Conservation (phyloP, 2,329 filamentous ascomycete species). For the Aureobasidium uvarum region DNA sequence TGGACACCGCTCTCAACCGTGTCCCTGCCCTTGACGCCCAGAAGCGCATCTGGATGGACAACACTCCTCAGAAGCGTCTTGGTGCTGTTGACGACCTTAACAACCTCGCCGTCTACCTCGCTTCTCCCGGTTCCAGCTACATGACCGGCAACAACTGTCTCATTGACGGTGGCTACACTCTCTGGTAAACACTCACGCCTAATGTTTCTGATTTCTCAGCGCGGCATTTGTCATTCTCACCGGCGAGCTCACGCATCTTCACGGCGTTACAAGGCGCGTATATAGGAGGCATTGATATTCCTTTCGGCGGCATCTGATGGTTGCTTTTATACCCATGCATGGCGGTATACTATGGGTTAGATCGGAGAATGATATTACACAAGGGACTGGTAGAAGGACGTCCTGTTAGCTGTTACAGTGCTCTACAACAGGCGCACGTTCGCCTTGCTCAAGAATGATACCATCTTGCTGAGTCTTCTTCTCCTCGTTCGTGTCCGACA, state of each 20-base stretch:
- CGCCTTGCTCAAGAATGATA: neutral
- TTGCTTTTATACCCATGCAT: neutral
- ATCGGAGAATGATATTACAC: neutral
- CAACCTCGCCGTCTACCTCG: constrained; percentile 72
- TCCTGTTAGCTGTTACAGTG: constrained; percentile 1
- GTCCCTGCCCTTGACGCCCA: constrained; percentile 74
- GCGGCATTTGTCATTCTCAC: constrained; percentile 12
- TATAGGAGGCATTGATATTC: constrained; percentile 24
- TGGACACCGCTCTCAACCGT: constrained; percentile 79
- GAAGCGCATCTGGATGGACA: constrained; percentile 75
- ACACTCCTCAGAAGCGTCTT: constrained; percentile 71
- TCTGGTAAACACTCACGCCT: constrained; percentile 42
- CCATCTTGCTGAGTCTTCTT: neutral
- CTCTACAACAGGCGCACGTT: constrained; percentile 2
- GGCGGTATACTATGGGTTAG: neutral
- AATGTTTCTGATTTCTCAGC: constrained; percentile 5
- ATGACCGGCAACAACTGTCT: constrained; percentile 75
- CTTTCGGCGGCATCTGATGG: constrained; percentile 6
- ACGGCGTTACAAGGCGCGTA: constrained; percentile 20
- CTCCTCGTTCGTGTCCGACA: neutral
- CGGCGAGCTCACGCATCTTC: constrained; percentile 17
- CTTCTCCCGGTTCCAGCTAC: constrained; percentile 68
- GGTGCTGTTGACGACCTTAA: constrained; percentile 74
- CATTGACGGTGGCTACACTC: constrained; percentile 69
- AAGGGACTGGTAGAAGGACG: neutral